Base-by-base conservation (phyloP, 192 early-diverging fungal genomes). In the Entomortierella parvispora region DNA sequence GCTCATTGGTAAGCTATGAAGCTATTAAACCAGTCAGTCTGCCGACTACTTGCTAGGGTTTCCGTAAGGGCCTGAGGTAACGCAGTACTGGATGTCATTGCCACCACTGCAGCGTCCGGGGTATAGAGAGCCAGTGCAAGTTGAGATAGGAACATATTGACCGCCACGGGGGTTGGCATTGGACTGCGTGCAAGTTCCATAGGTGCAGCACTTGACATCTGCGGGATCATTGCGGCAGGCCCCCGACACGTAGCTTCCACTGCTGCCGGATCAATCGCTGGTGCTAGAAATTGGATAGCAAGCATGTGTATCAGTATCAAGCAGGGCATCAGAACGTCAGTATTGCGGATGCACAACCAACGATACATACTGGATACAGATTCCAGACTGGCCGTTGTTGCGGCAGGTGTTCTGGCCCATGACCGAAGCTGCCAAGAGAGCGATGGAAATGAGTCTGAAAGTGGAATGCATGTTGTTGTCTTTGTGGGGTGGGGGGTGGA, bases 191-290 rank as follows among this genome's bases (percentile, higher is more conserved):
- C 49, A 51, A 23, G 22, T 25, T 51, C 49, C 49, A 25, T 51
- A 51, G 22, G 49, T 51, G 49, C 49, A 51, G 49, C 49, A 51
- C 49, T 51, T 51, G 49, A 51, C 49, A 51, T 51, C 22, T 51
- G 49, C 22, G 20, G 22, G 22, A 10, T 51, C 49, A 23, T 5
- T 5, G 23, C 22, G 49, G 49, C 49, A 51, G 18, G 20, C 10
- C 22, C 49, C 49, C 26, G 49, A 51, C 49, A 25, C 22, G 49
- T 51, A 51, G 49, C 49, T 51, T 51, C 49, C 49, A 51, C 49
- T 23, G 26, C 49, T 25, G 26, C 23, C 49, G 26, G 18, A 25
- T 18, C 49, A 51, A 18, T 51, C 49, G 49, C 49, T 51, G 20
- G 49, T 51, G 26, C 49, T 51, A 25, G 49, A 25, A 25, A 51